Evolutionary conservation across 768 basidiomycete genomes (phyloP), one percentile per base, ranked within the genome.

Genomic region (Daedaleopsis sinensis): DNA sequence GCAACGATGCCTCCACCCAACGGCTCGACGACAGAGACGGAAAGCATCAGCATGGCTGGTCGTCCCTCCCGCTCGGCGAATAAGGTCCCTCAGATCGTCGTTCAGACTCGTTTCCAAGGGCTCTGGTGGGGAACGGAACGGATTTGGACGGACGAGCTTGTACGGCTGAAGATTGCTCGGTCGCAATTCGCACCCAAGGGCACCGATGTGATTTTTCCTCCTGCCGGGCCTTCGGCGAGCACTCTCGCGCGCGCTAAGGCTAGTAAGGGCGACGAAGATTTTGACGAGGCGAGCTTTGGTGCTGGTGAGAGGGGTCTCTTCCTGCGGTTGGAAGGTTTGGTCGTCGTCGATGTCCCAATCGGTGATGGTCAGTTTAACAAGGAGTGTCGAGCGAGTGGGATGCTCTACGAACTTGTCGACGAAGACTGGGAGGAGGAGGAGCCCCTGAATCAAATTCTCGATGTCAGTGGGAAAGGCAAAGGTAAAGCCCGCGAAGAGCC

Each of bases 61-160:
- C 55, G 69, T 56, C 52, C 67, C 66, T 54, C 65, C 63, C 50
- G 69, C 64, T 42, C 56, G 24, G 24, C 57, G 44, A 42, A 42
- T 42, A 42, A 42, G 13, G 16, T 42, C 18, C n/a, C 61, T 2
- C 76, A 80, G 52, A 71, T 68, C 1, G 69, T 80, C 35, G 75
- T 74, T 0, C 88, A 90, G 68, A 81, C 75, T 52, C 78, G 85
- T 44, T 93, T 85, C 69, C 90, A 93, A 68, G 91, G 91, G 1
- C 70, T 95, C 9, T 96, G 93, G 93, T 91, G 90, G 89, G 94
- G 94, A 9, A 85, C 88, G 1, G 94, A 95, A 69, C 82, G 91
- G 35, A 91, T 95, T 55, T 96, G 94, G 93, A 78, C 82, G 5
- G 91, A 90, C 60, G 94, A 96, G 63, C 82, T 95, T 57, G 83